A percentile compares a stretch with the other conserved stretches of the same genome.
These are phyloP conservation scores for Albophoma yamanashiensis DNA, from an alignment of 2,329 filamentous ascomycete genomes.

Conservation along the genomic window DNA sequence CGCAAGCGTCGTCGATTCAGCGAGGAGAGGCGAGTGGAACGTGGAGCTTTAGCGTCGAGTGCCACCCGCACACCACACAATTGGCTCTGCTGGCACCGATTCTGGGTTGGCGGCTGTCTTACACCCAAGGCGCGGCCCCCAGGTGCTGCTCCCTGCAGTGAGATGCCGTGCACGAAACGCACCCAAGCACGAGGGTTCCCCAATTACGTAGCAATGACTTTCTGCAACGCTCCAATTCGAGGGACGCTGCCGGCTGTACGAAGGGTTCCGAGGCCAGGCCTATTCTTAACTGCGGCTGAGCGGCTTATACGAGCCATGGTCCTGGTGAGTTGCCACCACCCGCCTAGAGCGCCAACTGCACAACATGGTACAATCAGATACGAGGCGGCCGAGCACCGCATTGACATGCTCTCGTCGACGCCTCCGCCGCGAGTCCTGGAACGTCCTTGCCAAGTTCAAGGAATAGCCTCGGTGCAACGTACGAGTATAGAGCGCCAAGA, in stretches of 20 bases:
- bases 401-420: background rate
- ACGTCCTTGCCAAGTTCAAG: background rate
- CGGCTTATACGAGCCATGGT: background rate
- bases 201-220: too few species aligned
- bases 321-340: background rate
- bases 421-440: background rate
- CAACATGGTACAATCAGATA: background rate
- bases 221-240: background rate
- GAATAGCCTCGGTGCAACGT: background rate
- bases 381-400: background rate
- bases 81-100: background rate
- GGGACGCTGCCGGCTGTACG: background rate
- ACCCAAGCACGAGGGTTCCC: background rate
- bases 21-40: background rate
- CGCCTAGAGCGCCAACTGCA: background rate
- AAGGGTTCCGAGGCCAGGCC: background rate
- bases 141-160: too few species aligned
- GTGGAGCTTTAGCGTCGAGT: background rate
- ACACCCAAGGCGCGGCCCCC: background rate
- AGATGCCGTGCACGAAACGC: background rate
- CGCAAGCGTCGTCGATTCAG: background rate
- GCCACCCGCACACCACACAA: background rate
- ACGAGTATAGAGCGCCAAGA: background rate
- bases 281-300: background rate
- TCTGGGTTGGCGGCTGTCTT: background rate